These are phyloP conservation scores for Eragrostis tef DNA, from an alignment of 202 grass and related monocot species.

Conservation along the genomic window DNA sequence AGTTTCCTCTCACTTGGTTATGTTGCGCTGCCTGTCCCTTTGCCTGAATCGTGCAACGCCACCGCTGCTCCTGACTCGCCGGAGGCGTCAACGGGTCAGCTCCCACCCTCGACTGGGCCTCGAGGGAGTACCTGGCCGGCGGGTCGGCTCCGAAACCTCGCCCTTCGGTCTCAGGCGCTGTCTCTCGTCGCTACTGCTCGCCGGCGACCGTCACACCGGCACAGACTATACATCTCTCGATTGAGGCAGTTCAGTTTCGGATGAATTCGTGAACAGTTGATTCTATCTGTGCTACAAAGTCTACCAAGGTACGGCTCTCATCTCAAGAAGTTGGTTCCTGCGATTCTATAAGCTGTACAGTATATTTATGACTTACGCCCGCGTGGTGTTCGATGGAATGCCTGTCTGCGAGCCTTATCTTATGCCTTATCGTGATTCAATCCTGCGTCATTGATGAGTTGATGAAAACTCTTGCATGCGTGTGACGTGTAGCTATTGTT, in stretches of 20 bases:
- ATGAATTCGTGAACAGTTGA: neutral
- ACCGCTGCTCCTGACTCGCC: neutral
- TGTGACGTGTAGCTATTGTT: neutral
- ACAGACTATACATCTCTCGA: neutral
- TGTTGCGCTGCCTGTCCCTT: neutral
- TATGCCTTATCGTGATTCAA: neutral
- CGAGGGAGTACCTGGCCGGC: neutral
- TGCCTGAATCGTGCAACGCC: neutral
- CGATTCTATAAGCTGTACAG: neutral
- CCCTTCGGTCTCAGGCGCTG: neutral
- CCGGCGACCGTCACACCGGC: neutral
- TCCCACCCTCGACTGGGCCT: neutral
- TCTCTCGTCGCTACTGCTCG: neutral
- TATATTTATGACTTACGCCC: neutral
- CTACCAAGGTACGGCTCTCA: too few species aligned
- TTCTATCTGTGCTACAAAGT: neutral
- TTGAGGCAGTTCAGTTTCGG: neutral
- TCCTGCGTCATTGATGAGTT: neutral
- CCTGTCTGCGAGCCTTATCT: neutral
- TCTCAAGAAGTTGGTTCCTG: neutral
- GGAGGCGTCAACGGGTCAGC: neutral
- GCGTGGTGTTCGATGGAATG: constrained; percentile 37
- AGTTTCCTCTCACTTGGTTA: neutral
- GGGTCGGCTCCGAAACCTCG: neutral
- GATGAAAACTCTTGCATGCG: neutral